Evolutionary conservation across 257 asterid genomes (phyloP).

Genomic region (Galeopsis tetrahit): DNA sequence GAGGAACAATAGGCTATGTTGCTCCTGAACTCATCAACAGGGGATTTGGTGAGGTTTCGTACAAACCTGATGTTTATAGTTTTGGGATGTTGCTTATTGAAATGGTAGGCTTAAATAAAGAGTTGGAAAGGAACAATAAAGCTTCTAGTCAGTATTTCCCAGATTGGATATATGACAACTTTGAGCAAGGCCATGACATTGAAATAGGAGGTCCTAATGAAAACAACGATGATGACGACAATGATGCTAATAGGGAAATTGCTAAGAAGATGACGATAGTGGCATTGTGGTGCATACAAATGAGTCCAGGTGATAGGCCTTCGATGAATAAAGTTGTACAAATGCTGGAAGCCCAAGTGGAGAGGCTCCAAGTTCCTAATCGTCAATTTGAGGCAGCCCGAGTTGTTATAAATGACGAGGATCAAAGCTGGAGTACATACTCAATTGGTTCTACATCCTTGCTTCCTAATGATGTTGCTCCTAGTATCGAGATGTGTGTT

Average conservation of each 20-base stretch:
- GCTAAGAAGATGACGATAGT: constrained; percentile 7
- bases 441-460: constrained; percentile 11
- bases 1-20: constrained; percentile 28
- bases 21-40: constrained; percentile 35
- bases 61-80: constrained; percentile 4
- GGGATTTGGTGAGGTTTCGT: background rate
- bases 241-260: background rate
- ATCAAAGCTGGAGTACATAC: background rate
- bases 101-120: background rate
- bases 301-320: background rate
- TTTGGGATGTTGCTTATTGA: constrained; percentile 6
- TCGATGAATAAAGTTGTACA: background rate
- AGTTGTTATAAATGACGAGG: background rate
- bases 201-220: background rate
- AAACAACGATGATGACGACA: too few species aligned
- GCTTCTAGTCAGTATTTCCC: background rate
- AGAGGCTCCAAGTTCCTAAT: background rate
- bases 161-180: background rate
- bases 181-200: background rate
- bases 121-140: background rate
- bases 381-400: background rate
- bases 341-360: background rate
- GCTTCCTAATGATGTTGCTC: too few species aligned
- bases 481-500: too few species aligned
- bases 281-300: constrained; percentile 6